Conservation (phyloP, 2,329 filamentous ascomycete genomes). For the Aspergillus tamarii region DNA sequence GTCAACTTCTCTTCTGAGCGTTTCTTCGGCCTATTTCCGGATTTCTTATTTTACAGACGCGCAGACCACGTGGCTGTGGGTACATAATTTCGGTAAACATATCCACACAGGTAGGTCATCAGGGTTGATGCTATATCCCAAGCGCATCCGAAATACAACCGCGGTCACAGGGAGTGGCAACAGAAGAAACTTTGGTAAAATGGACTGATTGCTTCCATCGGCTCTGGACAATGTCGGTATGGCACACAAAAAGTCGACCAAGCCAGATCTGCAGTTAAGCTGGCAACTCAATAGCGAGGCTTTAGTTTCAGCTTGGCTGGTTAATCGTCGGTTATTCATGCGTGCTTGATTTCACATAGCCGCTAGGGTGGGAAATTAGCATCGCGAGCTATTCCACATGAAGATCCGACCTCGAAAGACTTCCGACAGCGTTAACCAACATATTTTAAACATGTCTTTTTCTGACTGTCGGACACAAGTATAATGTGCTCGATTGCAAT, state of each 20-base stretch:
- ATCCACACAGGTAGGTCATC: neutral
- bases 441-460: neutral
- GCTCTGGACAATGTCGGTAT: neutral
- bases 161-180: neutral
- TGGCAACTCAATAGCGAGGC: neutral
- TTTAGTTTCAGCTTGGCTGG: neutral
- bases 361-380: neutral
- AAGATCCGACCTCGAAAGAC: neutral
- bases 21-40: neutral
- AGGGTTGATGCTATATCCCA: neutral
- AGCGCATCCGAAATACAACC: neutral
- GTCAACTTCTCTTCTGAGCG: neutral
- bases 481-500: neutral
- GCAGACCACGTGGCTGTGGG: neutral
- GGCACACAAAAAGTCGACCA: neutral
- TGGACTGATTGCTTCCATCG: neutral
- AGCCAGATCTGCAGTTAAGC: neutral
- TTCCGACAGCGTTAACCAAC: no score
- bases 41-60: neutral
- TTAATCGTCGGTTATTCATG: neutral
- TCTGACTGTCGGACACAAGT: neutral
- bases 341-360: neutral
- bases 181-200: neutral
- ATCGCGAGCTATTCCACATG: neutral
- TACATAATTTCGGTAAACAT: neutral